phyloP scores from a whole-genome alignment of 2,329 filamentous ascomycete species.

The Fusarium foetens region DNA sequence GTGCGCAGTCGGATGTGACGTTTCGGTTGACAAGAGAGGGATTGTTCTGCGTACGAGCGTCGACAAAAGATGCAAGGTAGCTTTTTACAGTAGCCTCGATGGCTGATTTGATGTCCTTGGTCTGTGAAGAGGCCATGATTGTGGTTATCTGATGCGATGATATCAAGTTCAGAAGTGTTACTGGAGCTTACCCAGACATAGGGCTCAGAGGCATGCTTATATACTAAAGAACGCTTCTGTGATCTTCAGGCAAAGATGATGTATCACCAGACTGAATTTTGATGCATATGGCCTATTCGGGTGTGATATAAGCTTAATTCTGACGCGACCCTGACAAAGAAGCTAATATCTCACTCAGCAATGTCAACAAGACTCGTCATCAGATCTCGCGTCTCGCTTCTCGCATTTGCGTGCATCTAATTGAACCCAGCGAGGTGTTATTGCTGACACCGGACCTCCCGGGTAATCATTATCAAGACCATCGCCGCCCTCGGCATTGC shows the following conservation, averaged over 20 bases:
- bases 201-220: not conserved
- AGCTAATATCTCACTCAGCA: not conserved
- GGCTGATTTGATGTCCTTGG: not conserved
- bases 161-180: not conserved
- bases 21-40: constrained; percentile 11
- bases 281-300: no score
- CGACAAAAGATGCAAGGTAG: constrained; percentile 15
- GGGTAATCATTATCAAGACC: not conserved
- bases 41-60: constrained; percentile 9
- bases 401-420: not conserved
- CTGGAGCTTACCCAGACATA: accelerated
- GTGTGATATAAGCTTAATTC: not conserved
- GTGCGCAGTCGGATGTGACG: not conserved
- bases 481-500: accelerated
- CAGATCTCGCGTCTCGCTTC: not conserved
- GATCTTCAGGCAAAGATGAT: no score
- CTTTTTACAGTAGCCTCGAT: constrained; percentile 11
- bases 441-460: not conserved
- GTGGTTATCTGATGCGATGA: not conserved
- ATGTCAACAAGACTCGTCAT: not conserved
- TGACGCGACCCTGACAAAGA: not conserved
- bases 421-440: not conserved
- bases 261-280: no score
- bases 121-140: constrained; percentile 1
- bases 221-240: not conserved